phyloP scores from a whole-genome alignment of 768 basidiomycete genomes.

The Phlegmacium glaucopus region DNA sequence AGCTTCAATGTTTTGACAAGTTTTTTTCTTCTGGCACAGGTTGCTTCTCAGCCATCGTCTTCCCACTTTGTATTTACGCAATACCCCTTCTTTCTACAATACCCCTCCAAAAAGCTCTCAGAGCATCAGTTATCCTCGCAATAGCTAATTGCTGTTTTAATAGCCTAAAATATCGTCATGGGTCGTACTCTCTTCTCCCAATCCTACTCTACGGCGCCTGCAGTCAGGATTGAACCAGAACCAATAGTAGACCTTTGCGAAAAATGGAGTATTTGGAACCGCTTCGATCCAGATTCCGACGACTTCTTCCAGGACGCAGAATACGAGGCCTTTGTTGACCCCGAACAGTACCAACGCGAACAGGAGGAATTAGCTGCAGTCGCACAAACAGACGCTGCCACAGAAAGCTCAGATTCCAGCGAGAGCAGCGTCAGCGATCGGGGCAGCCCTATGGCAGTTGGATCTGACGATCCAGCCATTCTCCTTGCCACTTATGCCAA shows the following conservation, averaged over 20 bases:
- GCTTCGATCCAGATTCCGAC: constrained; percentile 80
- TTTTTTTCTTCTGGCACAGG: constrained; percentile 20
- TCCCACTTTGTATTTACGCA: constrained; percentile 17
- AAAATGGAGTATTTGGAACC: constrained; percentile 62
- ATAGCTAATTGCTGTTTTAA: constrained; percentile 15
- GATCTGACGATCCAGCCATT: constrained; percentile 38
- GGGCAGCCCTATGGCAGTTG: constrained; percentile 46
- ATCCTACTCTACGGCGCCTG: constrained; percentile 38
- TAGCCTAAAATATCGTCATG: constrained; percentile 33
- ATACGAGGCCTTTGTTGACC: constrained; percentile 64
- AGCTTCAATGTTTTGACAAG: constrained; percentile 6
- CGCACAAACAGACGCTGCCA: constrained; percentile 23
- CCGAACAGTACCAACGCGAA: constrained; percentile 31
- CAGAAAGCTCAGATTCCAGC: constrained; percentile 35
- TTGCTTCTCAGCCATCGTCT: constrained; percentile 25
- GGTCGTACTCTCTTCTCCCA: constrained; percentile 60
- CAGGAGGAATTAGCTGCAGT: constrained; percentile 21
- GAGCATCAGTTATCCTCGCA: constrained; percentile 12
- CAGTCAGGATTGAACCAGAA: constrained; percentile 45
- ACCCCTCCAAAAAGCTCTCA: constrained; percentile 19
- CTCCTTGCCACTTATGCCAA: constrained; percentile 34
- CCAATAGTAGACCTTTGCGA: constrained; percentile 35
- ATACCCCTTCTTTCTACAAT: constrained; percentile 23
- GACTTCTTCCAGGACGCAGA: constrained; percentile 65
- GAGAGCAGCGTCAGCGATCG: constrained; percentile 43